These are phyloP conservation scores for Leishmania aethiopica DNA, from an alignment of 208 protist species.

Conservation along the genomic window DNA sequence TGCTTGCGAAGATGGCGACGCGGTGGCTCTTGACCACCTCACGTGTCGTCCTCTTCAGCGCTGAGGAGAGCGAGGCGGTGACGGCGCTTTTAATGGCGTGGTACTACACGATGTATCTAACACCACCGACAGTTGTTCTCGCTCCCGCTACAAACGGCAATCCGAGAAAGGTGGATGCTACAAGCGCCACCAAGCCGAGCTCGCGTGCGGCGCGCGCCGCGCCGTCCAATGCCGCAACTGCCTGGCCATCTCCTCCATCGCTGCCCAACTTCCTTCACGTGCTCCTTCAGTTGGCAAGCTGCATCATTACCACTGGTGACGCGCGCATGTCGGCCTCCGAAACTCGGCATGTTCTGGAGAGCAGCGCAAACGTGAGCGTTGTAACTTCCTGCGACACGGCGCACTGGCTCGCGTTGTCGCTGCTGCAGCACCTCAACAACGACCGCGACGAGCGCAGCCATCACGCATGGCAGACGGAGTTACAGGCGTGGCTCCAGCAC, in stretches of 20 bases:
- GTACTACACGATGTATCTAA: slow-evolving; percentile 69
- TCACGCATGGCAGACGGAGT: slow-evolving; percentile 56
- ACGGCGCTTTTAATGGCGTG: slow-evolving; percentile 55
- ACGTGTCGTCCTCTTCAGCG: slow-evolving; percentile 16
- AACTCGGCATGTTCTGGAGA: slow-evolving; percentile 30
- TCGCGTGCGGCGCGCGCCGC: neutral
- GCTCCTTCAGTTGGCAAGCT: slow-evolving; percentile 45
- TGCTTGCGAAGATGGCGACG: slow-evolving; percentile 24
- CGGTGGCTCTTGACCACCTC: slow-evolving; percentile 27
- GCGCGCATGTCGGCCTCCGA: slow-evolving; percentile 32
- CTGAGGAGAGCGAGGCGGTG: slow-evolving; percentile 37
- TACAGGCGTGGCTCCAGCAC: slow-evolving; percentile 69
- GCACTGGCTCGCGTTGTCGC: slow-evolving; percentile 66
- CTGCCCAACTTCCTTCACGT: slow-evolving; percentile 37
- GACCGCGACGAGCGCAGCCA: slow-evolving; percentile 12
- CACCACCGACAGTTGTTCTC: slow-evolving; percentile 14
- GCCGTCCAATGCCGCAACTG: neutral
- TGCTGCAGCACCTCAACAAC: slow-evolving; percentile 78
- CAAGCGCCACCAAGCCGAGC: neutral
- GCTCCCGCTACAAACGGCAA: neutral
- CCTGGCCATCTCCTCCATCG: neutral
- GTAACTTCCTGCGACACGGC: slow-evolving; percentile 35
- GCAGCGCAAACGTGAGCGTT: slow-evolving; percentile 3
- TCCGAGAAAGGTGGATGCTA: neutral
- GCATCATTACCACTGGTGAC: slow-evolving; percentile 27